phyloP scores from a whole-genome alignment of 805 yeast species.

The Geotrichum ghanense region DNA sequence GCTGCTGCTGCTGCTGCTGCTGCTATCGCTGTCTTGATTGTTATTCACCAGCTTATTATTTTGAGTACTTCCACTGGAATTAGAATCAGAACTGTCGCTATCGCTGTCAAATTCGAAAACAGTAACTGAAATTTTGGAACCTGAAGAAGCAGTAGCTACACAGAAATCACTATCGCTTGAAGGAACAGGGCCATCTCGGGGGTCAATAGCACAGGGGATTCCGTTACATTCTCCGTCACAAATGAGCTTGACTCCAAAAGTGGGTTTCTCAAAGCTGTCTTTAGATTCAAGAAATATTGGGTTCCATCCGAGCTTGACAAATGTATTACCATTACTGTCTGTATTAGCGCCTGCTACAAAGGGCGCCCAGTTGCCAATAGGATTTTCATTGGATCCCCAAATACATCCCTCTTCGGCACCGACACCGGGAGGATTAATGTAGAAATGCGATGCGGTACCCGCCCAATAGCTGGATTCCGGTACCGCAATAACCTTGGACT shows the following conservation, averaged over 20 bases:
- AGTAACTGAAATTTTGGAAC: slow-evolving; percentile 58
- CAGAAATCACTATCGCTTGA: slow-evolving; percentile 71
- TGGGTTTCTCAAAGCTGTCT: slow-evolving; percentile 45
- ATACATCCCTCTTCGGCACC: slow-evolving; percentile 64
- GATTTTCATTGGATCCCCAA: slow-evolving; percentile 65
- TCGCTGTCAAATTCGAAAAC: slow-evolving; percentile 35
- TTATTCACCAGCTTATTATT: too few relatives aligned
- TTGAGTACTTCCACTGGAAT: too few relatives aligned
- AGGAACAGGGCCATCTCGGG: slow-evolving; percentile 42
- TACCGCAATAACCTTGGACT: slow-evolving; percentile 52
- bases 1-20: too few relatives aligned
- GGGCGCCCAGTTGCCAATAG: slow-evolving; percentile 87
- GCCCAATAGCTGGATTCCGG: slow-evolving; percentile 77
- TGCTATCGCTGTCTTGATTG: too few relatives aligned
- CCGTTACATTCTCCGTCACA: slow-evolving; percentile 71
- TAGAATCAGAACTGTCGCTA: not conserved
- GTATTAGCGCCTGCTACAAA: slow-evolving; percentile 87
- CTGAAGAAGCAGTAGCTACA: slow-evolving; percentile 63
- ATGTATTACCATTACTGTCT: slow-evolving; percentile 60
- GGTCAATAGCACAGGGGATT: slow-evolving; percentile 74
- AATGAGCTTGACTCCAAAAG: slow-evolving; percentile 59
- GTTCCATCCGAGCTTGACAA: slow-evolving; percentile 82
- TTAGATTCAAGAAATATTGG: slow-evolving; percentile 62
- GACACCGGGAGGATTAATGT: slow-evolving; percentile 75
- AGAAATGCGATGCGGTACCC: slow-evolving; percentile 75